These are phyloP conservation scores for Arctium minus DNA, from an alignment of 129 eudicot genomes.

Conservation along the genomic window DNA sequence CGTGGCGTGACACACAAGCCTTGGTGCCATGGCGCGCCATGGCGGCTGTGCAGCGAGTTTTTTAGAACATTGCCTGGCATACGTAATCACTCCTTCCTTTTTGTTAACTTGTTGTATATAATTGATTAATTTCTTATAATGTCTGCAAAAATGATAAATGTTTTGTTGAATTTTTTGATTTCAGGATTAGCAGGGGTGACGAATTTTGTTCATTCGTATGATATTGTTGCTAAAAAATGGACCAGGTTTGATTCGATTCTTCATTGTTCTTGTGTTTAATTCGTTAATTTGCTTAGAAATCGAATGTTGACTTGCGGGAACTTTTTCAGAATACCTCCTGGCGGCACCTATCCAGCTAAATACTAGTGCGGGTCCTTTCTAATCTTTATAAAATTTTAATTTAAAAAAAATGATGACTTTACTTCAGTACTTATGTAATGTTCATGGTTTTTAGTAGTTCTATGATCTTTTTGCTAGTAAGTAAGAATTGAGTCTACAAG, in stretches of 20 bases:
- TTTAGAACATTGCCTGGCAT: no score
- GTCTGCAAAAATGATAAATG: constrained; percentile 5
- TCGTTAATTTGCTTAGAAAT: background rate
- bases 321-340: constrained; percentile 63
- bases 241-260: constrained; percentile 41
- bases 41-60: no score
- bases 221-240: constrained; percentile 80
- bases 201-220: constrained; percentile 81
- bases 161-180: background rate
- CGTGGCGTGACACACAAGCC: no score
- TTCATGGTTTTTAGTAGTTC: no score
- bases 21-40: no score
- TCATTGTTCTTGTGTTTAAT: background rate
- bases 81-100: constrained; percentile 29
- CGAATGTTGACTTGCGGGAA: constrained; percentile 14
- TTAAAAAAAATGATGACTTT: no score
- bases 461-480: no score
- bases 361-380: no score
- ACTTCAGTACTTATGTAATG: no score
- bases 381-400: no score
- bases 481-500: no score
- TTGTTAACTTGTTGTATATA: background rate
- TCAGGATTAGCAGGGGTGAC: constrained; percentile 93
- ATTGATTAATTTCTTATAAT: background rate
- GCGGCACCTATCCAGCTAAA: constrained; percentile 51